A percentile compares a stretch with the other conserved stretches of the same genome.
Conservation (phyloP, 2,329 filamentous ascomycete species). For the Rosellinia necatrix region DNA sequence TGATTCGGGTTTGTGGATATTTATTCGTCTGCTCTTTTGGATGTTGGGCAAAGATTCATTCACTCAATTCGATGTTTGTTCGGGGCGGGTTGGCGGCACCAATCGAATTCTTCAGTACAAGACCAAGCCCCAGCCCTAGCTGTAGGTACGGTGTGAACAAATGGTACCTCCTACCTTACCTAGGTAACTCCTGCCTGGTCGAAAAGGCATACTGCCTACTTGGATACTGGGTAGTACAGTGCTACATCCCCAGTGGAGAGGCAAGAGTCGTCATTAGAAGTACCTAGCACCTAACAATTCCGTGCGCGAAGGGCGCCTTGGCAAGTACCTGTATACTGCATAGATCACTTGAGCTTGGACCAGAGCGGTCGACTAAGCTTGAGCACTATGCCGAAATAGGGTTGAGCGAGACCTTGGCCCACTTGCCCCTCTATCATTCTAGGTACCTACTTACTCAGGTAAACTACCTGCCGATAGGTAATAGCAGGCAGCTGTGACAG, state of each 20-base stretch:
- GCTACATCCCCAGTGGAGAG: too few relatives aligned
- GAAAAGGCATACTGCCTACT: too few relatives aligned
- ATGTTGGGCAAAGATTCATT: neutral
- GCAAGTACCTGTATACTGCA: neutral
- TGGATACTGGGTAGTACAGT: too few relatives aligned
- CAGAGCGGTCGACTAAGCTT: neutral
- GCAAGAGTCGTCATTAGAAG: too few relatives aligned
- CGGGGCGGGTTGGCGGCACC: neutral
- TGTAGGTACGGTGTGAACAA: too few relatives aligned
- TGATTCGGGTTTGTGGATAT: neutral
- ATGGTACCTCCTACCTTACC: neutral
- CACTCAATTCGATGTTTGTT: too few relatives aligned
- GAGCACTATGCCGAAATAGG: neutral
- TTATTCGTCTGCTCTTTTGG: conserved; percentile 1
- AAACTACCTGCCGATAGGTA: too few relatives aligned
- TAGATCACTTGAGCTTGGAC: neutral
- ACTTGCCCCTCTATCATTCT: neutral
- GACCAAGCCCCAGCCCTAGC: neutral
- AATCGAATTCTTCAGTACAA: neutral
- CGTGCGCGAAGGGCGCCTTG: too few relatives aligned
- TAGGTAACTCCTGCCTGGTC: too few relatives aligned
- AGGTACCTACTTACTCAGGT: too few relatives aligned
- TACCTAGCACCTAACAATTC: too few relatives aligned
- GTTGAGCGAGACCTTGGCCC: neutral
- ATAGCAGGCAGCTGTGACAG: too few relatives aligned